These are phyloP conservation scores for Blastocladiella britannica DNA, from an alignment of 192 early-diverging fungal species.

Conservation along the genomic window DNA sequence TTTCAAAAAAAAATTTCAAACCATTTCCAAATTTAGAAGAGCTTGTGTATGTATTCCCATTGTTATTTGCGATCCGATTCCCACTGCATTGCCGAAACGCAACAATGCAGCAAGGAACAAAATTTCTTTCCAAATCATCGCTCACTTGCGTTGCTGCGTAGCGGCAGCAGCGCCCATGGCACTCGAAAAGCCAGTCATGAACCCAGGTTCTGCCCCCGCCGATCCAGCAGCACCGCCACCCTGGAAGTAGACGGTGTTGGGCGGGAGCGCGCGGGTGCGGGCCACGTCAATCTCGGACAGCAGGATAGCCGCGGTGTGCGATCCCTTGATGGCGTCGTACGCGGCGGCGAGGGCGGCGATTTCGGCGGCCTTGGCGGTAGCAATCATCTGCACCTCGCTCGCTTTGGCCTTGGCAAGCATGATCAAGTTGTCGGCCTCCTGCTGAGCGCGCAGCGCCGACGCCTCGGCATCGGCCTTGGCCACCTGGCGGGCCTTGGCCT, in stretches of 20 bases:
- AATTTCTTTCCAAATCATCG: no score
- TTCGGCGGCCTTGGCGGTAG: conserved; percentile 12
- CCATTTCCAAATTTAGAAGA: no score
- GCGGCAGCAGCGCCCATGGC: no score
- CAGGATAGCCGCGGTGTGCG: not conserved
- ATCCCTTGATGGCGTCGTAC: not conserved
- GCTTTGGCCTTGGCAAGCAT: conserved; percentile 11
- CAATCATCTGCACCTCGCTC: conserved; percentile 13
- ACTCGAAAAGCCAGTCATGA: no score
- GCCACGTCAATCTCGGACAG: not conserved
- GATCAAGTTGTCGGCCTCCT: conserved; percentile 24
- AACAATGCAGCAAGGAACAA: no score
- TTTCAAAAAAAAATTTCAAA: no score
- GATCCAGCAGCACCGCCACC: no score
- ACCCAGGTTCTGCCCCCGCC: no score
- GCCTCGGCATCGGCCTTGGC: conserved; percentile 19
- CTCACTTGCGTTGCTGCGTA: no score
- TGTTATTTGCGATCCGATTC: no score
- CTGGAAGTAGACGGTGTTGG: not conserved
- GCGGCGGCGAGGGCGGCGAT: conserved; percentile 15
- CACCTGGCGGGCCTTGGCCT: conserved; percentile 4
- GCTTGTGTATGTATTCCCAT: no score
- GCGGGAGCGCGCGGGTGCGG: not conserved
- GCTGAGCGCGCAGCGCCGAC: conserved; percentile 13
- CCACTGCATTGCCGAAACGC: no score